Evolutionary conservation across 2,329 filamentous ascomycete species (phyloP).

Genomic region (Bertia moriformis): DNA sequence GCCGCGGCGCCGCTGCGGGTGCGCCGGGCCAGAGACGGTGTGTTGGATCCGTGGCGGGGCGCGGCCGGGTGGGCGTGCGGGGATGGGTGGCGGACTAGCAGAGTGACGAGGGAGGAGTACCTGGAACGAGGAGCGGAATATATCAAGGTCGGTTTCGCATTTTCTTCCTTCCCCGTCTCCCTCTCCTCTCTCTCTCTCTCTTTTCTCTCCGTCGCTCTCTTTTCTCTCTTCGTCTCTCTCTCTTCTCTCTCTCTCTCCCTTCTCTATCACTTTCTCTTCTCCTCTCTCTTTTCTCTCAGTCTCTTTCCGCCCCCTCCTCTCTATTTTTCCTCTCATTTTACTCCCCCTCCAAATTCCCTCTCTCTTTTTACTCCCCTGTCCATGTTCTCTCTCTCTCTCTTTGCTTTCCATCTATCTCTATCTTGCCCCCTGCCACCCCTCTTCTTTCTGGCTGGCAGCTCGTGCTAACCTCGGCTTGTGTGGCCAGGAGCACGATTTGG

Average conservation of each 20-base stretch:
- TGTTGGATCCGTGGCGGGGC: constrained; percentile 85
- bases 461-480: too few species aligned
- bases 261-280: too few species aligned
- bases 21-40: constrained; percentile 58
- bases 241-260: neutral
- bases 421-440: too few species aligned
- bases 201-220: constrained; percentile 2
- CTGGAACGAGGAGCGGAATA: constrained; percentile 86
- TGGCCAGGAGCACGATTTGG: too few species aligned
- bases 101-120: constrained; percentile 70
- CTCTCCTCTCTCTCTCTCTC: constrained; percentile 4
- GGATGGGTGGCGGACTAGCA: constrained; percentile 42
- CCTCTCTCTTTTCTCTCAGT: neutral
- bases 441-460: too few species aligned
- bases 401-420: too few species aligned
- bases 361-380: too few species aligned
- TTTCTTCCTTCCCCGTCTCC: constrained; percentile 3
- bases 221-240: constrained; percentile 1
- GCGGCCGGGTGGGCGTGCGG: constrained; percentile 71
- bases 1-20: constrained; percentile 53
- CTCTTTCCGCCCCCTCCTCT: too few species aligned
- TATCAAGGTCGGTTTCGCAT: constrained; percentile 59
- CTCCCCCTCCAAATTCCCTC: too few species aligned
- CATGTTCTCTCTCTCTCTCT: too few species aligned
- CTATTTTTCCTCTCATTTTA: too few species aligned